Percentiles rank a stretch among this genome's conserved stretches.
phyloP scores from a whole-genome alignment of 768 basidiomycete species.

The Leccinum subtestaceum region DNA sequence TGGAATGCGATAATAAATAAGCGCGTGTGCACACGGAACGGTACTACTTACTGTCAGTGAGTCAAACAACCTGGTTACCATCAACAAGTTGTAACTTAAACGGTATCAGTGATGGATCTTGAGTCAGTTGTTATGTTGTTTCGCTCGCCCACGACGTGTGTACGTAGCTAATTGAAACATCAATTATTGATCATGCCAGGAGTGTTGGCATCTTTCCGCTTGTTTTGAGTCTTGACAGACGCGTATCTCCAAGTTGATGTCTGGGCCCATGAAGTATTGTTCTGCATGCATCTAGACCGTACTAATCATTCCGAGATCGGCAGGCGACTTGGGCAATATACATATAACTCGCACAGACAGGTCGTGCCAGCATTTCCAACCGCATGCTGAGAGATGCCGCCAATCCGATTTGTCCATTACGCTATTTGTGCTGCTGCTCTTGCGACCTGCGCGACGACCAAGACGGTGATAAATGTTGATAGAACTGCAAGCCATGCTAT shows the following conservation, averaged over 20 bases:
- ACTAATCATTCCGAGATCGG: too few species aligned
- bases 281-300: neutral
- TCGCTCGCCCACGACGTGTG: too few species aligned
- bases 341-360: neutral
- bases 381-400: constrained; percentile 12
- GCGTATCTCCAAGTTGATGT: neutral
- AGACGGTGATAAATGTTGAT: constrained; percentile 40
- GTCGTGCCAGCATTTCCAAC: neutral
- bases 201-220: neutral
- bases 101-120: neutral
- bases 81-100: neutral
- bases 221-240: neutral
- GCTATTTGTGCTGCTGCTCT: constrained; percentile 2
- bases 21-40: too few species aligned
- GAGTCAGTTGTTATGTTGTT: neutral
- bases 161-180: neutral
- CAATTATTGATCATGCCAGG: neutral
- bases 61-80: too few species aligned
- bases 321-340: neutral
- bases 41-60: too few species aligned
- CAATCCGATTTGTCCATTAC: neutral
- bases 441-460: constrained; percentile 4
- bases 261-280: neutral
- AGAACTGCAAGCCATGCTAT: constrained; percentile 49
- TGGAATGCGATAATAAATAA: too few species aligned